Base-by-base conservation (phyloP, 345 rosid genomes). In the Odontarrhena argentea region DNA sequence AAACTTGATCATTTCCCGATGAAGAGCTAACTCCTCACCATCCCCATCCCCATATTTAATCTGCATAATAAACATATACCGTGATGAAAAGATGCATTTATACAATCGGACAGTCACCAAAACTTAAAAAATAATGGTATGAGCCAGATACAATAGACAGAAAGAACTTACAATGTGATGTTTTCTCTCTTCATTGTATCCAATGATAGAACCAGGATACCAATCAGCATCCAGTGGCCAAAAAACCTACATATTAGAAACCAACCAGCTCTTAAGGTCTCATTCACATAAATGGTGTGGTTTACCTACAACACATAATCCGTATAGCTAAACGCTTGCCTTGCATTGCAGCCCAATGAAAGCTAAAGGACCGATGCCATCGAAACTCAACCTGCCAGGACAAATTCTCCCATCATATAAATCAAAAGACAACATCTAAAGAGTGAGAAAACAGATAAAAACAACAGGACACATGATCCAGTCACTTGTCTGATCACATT, bases 221-320 rank as follows among this genome's bases (percentile, higher is more conserved):
- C 97, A 94, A 71, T 87, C 96, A 74, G 88, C 96, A 81, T 94
- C 99, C 77, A 94, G 59, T 30, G 99, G 99, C 99, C 99, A 94
- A 79, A 81, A 94, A 50, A 94, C 90, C 99, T 94, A 88, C 42
- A 77, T 47, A 56, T 44, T 13, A 62, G 72, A 54, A 24, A 71
- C 65, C 42, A 53, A 55, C 22, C 74, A 67, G 38, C 36, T 52
- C 55, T 64, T 41, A 63, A 40, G 24, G 40, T 12, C 47, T 34
- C 24, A 45, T 8, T 12, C 47, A 50, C 40, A 2, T 9, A 45
- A 10, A 25, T n/a, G 22, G 1, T 69, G 53, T 30, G 53, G 55
- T 26, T 14, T 9, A 42, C 5, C 25, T 4, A 57, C 36, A 36
- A 57, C 58, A 73, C 25, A 68, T 13, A 64, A 67, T 18, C 18